These are phyloP conservation scores for Maudiozyma turicensis DNA, from an alignment of 805 yeast genomes.

Conservation along the genomic window DNA sequence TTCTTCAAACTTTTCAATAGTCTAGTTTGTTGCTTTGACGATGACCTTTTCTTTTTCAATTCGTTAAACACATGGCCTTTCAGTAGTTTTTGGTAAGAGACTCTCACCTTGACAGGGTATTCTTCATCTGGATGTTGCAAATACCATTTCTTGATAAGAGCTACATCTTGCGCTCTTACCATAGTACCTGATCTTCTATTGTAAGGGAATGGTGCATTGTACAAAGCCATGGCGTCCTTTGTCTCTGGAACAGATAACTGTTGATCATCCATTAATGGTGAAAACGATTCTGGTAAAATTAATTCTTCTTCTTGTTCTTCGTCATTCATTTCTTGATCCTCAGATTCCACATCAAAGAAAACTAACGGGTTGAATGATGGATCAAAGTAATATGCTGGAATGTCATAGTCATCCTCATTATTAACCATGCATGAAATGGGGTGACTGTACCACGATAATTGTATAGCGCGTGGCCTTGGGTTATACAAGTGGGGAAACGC, in stretches of 20 bases:
- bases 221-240: slow-evolving; percentile 53
- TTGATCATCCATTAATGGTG: slow-evolving; percentile 43
- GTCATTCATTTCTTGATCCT: slow-evolving; percentile 5
- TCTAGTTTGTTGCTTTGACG: slow-evolving; percentile 40
- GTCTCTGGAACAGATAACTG: slow-evolving; percentile 39
- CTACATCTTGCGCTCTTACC: slow-evolving; percentile 82
- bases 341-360: slow-evolving; percentile 8
- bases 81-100: slow-evolving; percentile 83
- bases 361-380: slow-evolving; percentile 48
- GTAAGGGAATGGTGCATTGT: slow-evolving; percentile 81
- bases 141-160: slow-evolving; percentile 77
- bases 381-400: slow-evolving; percentile 49
- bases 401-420: slow-evolving; percentile 35
- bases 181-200: slow-evolving; percentile 62
- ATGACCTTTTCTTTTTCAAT: slow-evolving; percentile 39
- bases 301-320: slow-evolving; percentile 31
- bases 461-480: slow-evolving; percentile 59
- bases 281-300: slow-evolving; percentile 33
- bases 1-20: slow-evolving; percentile 56
- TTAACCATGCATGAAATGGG: slow-evolving; percentile 45
- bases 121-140: slow-evolving; percentile 52
- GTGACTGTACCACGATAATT: slow-evolving; percentile 51
- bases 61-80: slow-evolving; percentile 67
- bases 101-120: slow-evolving; percentile 65
- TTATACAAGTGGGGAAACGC: slow-evolving; percentile 84